Conservation (phyloP, 352 stramenopile species). For the Globisporangium heterothallicum region DNA sequence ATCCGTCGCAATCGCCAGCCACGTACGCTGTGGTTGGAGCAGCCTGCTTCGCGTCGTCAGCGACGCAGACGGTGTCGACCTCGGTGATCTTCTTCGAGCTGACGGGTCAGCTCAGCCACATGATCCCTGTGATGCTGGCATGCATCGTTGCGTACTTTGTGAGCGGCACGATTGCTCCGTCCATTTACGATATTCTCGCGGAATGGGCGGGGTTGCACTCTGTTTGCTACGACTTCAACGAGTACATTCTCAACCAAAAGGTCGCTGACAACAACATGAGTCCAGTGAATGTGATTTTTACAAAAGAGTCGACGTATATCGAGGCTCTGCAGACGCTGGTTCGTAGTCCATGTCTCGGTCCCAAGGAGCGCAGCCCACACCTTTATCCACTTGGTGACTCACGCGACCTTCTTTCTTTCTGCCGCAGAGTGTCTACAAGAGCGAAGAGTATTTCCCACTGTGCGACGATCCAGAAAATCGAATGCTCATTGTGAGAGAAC, state of each 20-base stretch:
- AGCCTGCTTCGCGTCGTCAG: slow-evolving; percentile 86
- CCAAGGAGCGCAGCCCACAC: too few species aligned
- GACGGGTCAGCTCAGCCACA: slow-evolving; percentile 75
- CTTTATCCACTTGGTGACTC: background rate
- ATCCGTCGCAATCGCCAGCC: slow-evolving; percentile 61
- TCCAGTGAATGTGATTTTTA: slow-evolving; percentile 51
- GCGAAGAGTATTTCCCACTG: slow-evolving; percentile 76
- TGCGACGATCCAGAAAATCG: slow-evolving; percentile 51
- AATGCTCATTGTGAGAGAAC: slow-evolving; percentile 39
- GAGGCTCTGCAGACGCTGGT: slow-evolving; percentile 64
- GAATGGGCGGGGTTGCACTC: slow-evolving; percentile 75
- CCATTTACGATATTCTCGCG: slow-evolving; percentile 82
- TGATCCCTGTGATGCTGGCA: slow-evolving; percentile 78
- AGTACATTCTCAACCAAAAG: slow-evolving; percentile 68
- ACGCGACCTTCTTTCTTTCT: too few species aligned
- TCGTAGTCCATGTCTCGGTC: slow-evolving; percentile 1
- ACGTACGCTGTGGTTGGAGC: slow-evolving; percentile 90
- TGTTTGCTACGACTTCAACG: slow-evolving; percentile 80
- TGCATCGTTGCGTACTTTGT: slow-evolving; percentile 82
- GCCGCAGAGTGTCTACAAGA: slow-evolving; percentile 62
- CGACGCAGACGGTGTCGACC: slow-evolving; percentile 87
- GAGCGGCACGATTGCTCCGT: slow-evolving; percentile 64
- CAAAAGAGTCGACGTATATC: slow-evolving; percentile 66
- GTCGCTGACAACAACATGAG: slow-evolving; percentile 63
- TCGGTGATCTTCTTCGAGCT: slow-evolving; percentile 87